Evolutionary conservation across 768 basidiomycete genomes (phyloP).

Genomic region (Arthromyces matolae): DNA sequence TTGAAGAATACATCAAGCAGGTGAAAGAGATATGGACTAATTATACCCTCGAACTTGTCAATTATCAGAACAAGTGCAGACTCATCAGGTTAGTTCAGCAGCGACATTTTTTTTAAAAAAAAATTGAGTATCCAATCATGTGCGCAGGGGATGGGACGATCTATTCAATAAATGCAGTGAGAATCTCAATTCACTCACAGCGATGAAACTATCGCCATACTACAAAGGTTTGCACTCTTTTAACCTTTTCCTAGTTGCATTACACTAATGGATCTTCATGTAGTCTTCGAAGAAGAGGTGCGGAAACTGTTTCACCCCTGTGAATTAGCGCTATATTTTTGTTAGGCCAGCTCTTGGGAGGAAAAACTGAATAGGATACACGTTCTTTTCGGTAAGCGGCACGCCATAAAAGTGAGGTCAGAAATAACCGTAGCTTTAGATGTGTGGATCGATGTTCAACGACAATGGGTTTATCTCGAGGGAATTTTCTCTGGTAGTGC

Average conservation of each 20-base stretch:
- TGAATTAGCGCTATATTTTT: background rate
- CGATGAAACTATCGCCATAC: constrained; percentile 98
- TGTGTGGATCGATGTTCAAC: constrained; percentile 99
- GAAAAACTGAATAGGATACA: constrained; percentile 96
- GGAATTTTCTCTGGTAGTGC: constrained; percentile 99
- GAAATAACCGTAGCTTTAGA: constrained; percentile 45
- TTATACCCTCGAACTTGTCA: constrained; percentile 93
- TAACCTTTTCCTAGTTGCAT: background rate
- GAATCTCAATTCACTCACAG: constrained; percentile 90
- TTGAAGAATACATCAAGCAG: constrained; percentile 93
- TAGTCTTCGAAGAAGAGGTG: constrained; percentile 89
- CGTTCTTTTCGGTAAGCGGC: constrained; percentile 79
- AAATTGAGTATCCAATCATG: too few relatives aligned
- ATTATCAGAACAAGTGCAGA: constrained; percentile 98
- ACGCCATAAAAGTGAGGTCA: constrained; percentile 3
- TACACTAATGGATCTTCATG: constrained; percentile 1
- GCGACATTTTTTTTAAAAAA: too few relatives aligned
- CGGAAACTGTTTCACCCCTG: too few relatives aligned
- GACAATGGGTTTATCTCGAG: constrained; percentile 99
- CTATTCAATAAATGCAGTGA: constrained; percentile 96
- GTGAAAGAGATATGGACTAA: constrained; percentile 97
- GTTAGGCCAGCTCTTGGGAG: constrained; percentile 85
- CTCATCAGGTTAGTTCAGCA: constrained; percentile 75
- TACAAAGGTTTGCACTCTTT: constrained; percentile 70
- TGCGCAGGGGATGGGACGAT: constrained; percentile 88